phyloP scores from a whole-genome alignment of 2,329 filamentous ascomycete species.

The Ophiognomonia clavigignenti-juglandacearum region DNA sequence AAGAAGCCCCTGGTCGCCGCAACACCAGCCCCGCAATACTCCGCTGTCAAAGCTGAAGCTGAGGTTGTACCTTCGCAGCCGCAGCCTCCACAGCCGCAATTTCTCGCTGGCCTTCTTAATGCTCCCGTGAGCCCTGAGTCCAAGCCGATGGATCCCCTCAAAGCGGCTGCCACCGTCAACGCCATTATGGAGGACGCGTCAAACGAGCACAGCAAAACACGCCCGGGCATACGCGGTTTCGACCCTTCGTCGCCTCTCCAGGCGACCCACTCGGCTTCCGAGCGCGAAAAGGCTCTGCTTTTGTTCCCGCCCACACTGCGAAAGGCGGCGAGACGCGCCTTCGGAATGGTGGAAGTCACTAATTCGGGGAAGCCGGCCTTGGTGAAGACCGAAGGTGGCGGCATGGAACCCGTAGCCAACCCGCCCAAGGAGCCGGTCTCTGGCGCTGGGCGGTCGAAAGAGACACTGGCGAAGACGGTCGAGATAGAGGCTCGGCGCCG shows the following conservation, averaged over 20 bases:
- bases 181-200: conserved; percentile 25
- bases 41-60: too few species aligned
- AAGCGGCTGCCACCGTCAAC: conserved; percentile 18
- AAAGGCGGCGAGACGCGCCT: conserved; percentile 31
- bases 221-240: conserved; percentile 8
- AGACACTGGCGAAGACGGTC: conserved; percentile 24
- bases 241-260: conserved; percentile 18
- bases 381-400: conserved; percentile 12
- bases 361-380: conserved; percentile 3
- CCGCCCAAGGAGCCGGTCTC: conserved; percentile 8
- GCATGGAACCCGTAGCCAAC: neutral
- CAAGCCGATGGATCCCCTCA: neutral
- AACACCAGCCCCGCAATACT: conserved; percentile 4
- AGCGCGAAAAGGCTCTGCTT: conserved; percentile 31
- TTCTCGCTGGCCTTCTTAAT: conserved; percentile 1
- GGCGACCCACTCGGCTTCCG: conserved; percentile 20
- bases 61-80: too few species aligned
- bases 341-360: conserved; percentile 27
- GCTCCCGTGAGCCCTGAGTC: neutral
- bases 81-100: too few species aligned
- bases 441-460: conserved; percentile 18
- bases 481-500: conserved; percentile 36
- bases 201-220: conserved; percentile 8
- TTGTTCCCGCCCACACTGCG: conserved; percentile 36
- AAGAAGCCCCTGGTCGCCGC: conserved; percentile 18